Evolutionary conservation across 352 stramenopile genomes (phyloP), one percentile per base, ranked within the genome.

Genomic region (Achlya hypogyna): DNA sequence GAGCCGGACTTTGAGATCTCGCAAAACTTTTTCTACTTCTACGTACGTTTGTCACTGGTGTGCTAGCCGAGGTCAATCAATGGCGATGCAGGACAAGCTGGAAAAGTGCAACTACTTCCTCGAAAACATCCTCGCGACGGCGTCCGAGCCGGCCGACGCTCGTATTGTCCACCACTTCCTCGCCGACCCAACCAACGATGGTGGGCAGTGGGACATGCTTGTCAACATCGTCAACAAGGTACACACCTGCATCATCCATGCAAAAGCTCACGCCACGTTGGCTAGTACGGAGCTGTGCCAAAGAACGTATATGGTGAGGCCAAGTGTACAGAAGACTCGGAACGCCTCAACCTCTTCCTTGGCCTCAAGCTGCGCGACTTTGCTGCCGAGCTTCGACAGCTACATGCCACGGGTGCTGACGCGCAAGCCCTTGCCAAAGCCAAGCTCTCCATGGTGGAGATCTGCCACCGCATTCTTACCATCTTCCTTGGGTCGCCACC

Each of bases 101-200:
- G 71, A 75, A 56, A 74, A 71, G 51, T 53, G 35, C 58, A 75
- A 75, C 51, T 75, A 65, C 69, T 72, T 75, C 32, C 45, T 75
- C 35, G 62, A 75, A 23, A 71, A 72, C 53, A 63, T 74, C 38
- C 35, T 70, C n/a, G 34, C 65, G 22, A 74, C 71, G 23, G 63
- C 65, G 14, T 52, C 60, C 43, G 35, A 62, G 10, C 25, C 43
- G 1, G 35, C 65, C 1, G 71, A 75, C 53, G 45, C 49, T 5
- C 62, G 71, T 35, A 23, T 74, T 22, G 42, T 75, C 35, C 53
- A 71, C 34, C 69, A 74, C 54, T 62, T 75, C 10, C 65, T 75
- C 18, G 69, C 47, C 32, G 49, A 65, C 34, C 69, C 69, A 16
- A 68, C 49, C 43, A 63, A 70, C 20, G 70, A 75, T 38, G 69